These are phyloP conservation scores for Besnoitia besnoiti DNA, from an alignment of 169 alveolate genomes.

Conservation along the genomic window DNA sequence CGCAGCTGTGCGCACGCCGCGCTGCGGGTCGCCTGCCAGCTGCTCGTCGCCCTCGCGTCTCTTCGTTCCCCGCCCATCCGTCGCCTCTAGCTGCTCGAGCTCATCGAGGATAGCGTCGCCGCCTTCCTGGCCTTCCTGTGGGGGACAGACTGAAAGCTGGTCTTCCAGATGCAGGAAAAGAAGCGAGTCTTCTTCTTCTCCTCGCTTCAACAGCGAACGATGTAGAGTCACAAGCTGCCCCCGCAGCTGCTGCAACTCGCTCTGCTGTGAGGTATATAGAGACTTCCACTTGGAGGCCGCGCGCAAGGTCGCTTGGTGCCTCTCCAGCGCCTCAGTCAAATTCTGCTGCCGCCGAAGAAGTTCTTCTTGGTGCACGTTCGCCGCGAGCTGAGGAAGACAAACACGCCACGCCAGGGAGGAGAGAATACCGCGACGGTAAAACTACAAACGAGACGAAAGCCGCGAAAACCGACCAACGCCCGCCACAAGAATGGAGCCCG, in stretches of 20 bases:
- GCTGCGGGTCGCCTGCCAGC: background rate
- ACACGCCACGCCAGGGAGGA: too few relatives aligned
- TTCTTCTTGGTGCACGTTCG: background rate
- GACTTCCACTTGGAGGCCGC: background rate
- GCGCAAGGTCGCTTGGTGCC: background rate
- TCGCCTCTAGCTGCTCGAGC: too few relatives aligned
- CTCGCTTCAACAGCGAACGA: background rate
- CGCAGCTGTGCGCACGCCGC: background rate
- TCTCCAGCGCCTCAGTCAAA: background rate
- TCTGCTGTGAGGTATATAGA: background rate
- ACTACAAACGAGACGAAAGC: too few relatives aligned
- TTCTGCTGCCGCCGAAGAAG: background rate
- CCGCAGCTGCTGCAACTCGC: constrained; percentile 19
- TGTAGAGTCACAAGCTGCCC: background rate
- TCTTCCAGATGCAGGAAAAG: background rate
- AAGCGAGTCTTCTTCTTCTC: background rate
- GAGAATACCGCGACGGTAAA: too few relatives aligned
- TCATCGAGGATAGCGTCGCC: too few relatives aligned
- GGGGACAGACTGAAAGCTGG: background rate
- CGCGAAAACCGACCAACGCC: too few relatives aligned
- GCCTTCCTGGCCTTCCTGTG: background rate
- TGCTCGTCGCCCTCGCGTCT: background rate
- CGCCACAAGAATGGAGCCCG: too few relatives aligned
- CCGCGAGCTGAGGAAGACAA: too few relatives aligned
- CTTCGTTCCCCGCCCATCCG: background rate